Base-by-base conservation (phyloP, 768 basidiomycete species). In the Daedaleopsis sinensis region DNA sequence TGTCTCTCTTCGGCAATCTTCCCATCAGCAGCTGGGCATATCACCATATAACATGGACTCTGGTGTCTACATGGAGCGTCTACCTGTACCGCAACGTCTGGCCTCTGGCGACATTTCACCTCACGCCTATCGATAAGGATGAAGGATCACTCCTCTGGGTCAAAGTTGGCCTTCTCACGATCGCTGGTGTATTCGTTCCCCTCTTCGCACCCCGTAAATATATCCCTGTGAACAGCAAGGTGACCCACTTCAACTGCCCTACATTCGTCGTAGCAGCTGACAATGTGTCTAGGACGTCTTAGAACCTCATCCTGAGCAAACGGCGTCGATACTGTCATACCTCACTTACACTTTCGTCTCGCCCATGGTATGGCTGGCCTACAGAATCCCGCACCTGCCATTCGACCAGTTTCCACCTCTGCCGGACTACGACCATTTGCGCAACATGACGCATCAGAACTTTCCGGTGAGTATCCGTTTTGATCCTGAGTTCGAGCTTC, bases 291-390 rank as follows among this genome's bases (percentile, higher is more conserved):
- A 48, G 48, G 50, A 37, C 18, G 6, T 7, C 23, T 6, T 60
- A 57, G 70, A 58, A 32, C 70, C 73, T 1, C 74, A 74, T 56
- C 78, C 80, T 0, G 81, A 84, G 65, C 82, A 82, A 58, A 80
- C 79, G 7, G 77, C 80, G 2, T 78, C 78, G 1, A 67, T 72
- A 46, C 59, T 79, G n/a, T 80, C 77, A 7, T 67, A 77, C 59
- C 23, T 77, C n/a, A 68, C 75, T 27, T 82, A 77, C 67, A 66
- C 67, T 32, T 82, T 73, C 71, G 67, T 83, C 66, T 77, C 81
- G 44, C 67, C 67, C 1, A 42, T 73, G n/a, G 67, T 79, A 21
- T 67, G 59, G 38, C 49, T 62, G 7, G 77, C 75, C 0, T 76
- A 71, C 47, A 64, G 71, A 0, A 48, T 72, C 16, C 64, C 73